Evolutionary conservation across 78 protist species (phyloP).

Genomic region (Carpediemonas membranifera): DNA sequence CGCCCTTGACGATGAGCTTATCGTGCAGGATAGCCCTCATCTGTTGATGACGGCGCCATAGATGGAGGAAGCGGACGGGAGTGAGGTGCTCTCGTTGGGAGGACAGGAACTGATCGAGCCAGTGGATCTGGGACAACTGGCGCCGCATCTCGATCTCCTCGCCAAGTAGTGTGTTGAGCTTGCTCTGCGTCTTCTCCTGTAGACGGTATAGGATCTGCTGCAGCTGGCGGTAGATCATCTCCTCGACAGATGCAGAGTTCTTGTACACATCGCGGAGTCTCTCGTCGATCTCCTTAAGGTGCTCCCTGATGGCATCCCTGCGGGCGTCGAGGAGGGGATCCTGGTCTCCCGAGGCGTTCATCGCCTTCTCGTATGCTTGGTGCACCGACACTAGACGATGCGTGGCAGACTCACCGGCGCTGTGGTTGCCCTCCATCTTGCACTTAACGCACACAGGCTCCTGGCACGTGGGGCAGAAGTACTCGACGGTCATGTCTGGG

Average conservation of each 20-base stretch:
- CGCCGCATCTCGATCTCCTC: slow-evolving; percentile 34
- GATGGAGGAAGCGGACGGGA: slow-evolving; percentile 10
- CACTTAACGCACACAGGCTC: slow-evolving; percentile 41
- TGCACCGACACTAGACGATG: slow-evolving; percentile 26
- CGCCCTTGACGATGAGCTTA: neutral
- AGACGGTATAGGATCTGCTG: slow-evolving; percentile 3
- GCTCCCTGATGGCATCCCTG: too few relatives aligned
- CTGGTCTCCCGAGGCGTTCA: neutral
- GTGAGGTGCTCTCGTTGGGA: neutral
- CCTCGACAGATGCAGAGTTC: slow-evolving; percentile 23
- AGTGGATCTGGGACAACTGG: slow-evolving; percentile 12
- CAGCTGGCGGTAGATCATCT: slow-evolving; percentile 10
- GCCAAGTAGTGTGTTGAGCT: slow-evolving; percentile 17
- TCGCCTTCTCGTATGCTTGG: slow-evolving; percentile 5
- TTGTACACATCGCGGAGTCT: neutral
- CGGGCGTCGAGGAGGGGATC: neutral
- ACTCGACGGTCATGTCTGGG: slow-evolving; percentile 17
- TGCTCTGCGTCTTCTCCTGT: slow-evolving; percentile 20
- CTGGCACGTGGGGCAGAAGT: slow-evolving; percentile 21
- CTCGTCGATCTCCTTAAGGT: slow-evolving; percentile 3
- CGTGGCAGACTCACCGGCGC: slow-evolving; percentile 23
- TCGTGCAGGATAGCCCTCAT: neutral
- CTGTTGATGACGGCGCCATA: neutral
- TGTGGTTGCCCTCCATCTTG: slow-evolving; percentile 46
- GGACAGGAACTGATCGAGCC: slow-evolving; percentile 14